A percentile compares a stretch with the other conserved stretches of the same genome.
phyloP scores from a whole-genome alignment of 2,329 filamentous ascomycete species.

The Tolypocladium cylindrosporum region DNA sequence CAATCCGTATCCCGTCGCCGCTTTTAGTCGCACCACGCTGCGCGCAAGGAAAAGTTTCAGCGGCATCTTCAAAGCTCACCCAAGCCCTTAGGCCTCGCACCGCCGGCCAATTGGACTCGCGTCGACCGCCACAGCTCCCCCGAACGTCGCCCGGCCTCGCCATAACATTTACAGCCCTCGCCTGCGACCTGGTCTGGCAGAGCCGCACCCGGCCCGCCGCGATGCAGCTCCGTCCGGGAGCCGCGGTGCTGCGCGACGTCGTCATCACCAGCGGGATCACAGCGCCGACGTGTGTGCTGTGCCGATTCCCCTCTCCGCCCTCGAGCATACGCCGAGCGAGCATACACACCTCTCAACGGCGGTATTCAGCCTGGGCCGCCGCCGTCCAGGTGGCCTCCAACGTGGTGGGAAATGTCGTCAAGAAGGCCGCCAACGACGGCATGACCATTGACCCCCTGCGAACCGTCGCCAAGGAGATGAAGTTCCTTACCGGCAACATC shows the following conservation, averaged over 20 bases:
- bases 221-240: conserved; percentile 47
- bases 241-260: conserved; percentile 37
- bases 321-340: conserved; percentile 13
- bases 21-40: conserved; percentile 1
- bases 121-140: neutral
- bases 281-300: conserved; percentile 19
- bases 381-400: conserved; percentile 62
- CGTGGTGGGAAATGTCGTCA: conserved; percentile 59
- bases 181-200: neutral
- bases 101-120: neutral
- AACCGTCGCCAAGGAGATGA: conserved; percentile 92
- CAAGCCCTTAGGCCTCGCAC: neutral
- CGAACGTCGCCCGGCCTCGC: neutral
- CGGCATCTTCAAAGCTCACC: neutral
- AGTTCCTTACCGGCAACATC: conserved; percentile 89
- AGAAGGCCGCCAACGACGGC: conserved; percentile 49
- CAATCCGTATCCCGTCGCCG: conserved; percentile 6
- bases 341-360: conserved; percentile 33
- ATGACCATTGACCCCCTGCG: conserved; percentile 80
- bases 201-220: neutral
- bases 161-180: neutral
- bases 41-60: conserved; percentile 8
- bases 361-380: conserved; percentile 62
- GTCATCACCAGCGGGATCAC: conserved; percentile 16
- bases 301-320: conserved; percentile 21